A percentile compares a stretch with the other conserved stretches of the same genome.
Evolutionary conservation across 805 yeast species (phyloP).

Genomic region (Yarrowia osloensis): DNA sequence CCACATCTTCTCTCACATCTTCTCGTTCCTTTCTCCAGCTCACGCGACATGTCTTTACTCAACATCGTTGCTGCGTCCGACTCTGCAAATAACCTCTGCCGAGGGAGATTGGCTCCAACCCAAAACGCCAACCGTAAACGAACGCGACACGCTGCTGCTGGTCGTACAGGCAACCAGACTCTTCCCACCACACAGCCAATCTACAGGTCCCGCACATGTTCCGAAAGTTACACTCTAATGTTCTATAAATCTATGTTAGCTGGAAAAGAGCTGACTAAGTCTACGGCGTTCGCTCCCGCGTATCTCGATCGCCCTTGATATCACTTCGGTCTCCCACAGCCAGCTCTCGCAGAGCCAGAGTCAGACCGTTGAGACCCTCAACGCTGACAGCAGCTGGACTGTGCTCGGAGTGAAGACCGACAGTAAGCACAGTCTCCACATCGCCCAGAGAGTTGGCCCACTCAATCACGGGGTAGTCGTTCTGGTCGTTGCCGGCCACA

Average conservation of each 20-base stretch:
- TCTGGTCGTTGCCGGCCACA: slow-evolving; percentile 26
- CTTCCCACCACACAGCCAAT: background rate
- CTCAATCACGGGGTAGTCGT: slow-evolving; percentile 25
- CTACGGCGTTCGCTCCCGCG: slow-evolving; percentile 5
- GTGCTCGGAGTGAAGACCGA: slow-evolving; percentile 26
- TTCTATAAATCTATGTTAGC: slow-evolving; percentile 25
- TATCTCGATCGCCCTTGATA: slow-evolving; percentile 5
- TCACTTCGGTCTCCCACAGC: slow-evolving; percentile 23
- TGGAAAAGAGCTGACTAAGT: background rate
- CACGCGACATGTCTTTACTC: background rate
- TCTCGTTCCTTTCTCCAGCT: background rate
- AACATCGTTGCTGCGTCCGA: background rate
- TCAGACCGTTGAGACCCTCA: slow-evolving; percentile 28
- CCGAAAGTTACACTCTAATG: slow-evolving; percentile 2
- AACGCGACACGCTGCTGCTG: background rate
- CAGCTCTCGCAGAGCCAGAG: slow-evolving; percentile 17
- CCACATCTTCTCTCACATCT: too few relatives aligned
- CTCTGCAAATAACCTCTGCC: background rate
- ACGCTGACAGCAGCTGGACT: slow-evolving; percentile 20
- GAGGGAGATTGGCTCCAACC: slow-evolving; percentile 4
- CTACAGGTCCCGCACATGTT: background rate
- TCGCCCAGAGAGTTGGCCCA: slow-evolving; percentile 28
- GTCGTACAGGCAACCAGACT: background rate
- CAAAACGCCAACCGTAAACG: slow-evolving; percentile 14
- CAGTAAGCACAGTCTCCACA: slow-evolving; percentile 23